Evolutionary conservation across 176 grass and related monocot species (phyloP).

Genomic region (Saccharum officinarum): DNA sequence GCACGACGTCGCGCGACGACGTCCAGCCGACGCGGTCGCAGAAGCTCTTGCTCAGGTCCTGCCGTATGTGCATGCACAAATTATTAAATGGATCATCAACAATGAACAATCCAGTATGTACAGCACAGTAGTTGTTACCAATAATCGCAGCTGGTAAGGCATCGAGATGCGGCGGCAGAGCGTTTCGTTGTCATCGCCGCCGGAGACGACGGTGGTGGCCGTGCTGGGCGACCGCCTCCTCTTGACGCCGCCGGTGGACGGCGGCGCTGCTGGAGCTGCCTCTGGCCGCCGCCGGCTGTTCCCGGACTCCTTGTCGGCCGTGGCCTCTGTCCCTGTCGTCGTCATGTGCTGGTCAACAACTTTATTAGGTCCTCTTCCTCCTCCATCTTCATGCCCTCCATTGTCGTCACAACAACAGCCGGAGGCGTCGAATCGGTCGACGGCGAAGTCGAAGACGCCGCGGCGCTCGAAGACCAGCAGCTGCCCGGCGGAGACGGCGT

Average conservation of each 20-base stretch:
- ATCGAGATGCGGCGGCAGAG: neutral
- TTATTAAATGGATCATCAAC: neutral
- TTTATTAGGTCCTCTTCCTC: neutral
- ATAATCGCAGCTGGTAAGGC: neutral
- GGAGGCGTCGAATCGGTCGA: conserved; percentile 32
- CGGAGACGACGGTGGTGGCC: neutral
- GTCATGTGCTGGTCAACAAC: neutral
- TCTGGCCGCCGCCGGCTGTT: neutral
- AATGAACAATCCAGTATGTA: neutral
- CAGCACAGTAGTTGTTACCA: neutral
- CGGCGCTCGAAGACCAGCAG: conserved; percentile 36
- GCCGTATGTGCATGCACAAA: neutral
- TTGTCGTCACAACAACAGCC: neutral
- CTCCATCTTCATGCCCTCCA: neutral
- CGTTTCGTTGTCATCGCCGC: neutral
- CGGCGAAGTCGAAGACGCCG: conserved; percentile 17
- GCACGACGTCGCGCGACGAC: neutral
- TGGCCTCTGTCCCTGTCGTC: neutral
- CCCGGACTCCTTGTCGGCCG: neutral
- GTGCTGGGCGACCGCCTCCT: neutral
- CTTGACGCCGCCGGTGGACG: neutral
- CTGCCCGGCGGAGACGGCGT: conserved; percentile 16
- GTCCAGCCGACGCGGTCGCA: conserved; percentile 36
- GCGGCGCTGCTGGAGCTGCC: neutral
- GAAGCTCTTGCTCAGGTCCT: conserved; percentile 28